A percentile compares a stretch with the other conserved stretches of the same genome.
These are phyloP conservation scores for Sclerotinia borealis DNA, from an alignment of 2,329 filamentous ascomycete species.

Conservation along the genomic window DNA sequence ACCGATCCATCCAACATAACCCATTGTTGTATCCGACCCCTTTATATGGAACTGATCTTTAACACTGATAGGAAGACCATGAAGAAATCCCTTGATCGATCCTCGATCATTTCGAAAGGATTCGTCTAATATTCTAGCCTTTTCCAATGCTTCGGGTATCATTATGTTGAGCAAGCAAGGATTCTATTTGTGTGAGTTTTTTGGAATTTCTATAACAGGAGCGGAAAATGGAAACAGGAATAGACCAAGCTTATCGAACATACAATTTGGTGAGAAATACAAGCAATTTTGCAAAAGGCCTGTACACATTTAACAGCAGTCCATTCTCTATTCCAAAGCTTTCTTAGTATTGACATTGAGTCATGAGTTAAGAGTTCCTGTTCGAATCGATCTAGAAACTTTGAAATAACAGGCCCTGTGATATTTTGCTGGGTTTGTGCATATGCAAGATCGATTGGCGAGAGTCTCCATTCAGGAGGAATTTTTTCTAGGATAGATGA, in stretches of 20 bases:
- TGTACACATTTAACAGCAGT: slow-evolving; percentile 45
- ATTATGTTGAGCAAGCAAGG: slow-evolving; percentile 44
- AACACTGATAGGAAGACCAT: slow-evolving; percentile 36
- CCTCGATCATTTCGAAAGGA: slow-evolving; percentile 26
- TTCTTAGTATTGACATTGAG: slow-evolving; percentile 45
- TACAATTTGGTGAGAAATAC: slow-evolving; percentile 48
- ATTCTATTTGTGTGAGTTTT: slow-evolving; percentile 34
- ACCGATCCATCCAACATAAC: slow-evolving; percentile 45
- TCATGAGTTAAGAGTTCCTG: slow-evolving; percentile 50
- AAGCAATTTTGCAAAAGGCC: slow-evolving; percentile 47
- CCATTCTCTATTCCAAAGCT: slow-evolving; percentile 46
- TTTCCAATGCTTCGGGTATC: slow-evolving; percentile 33
- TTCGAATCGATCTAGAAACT: slow-evolving; percentile 11
- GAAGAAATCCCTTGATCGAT: slow-evolving; percentile 26
- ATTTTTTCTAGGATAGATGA: background rate
- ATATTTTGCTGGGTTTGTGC: background rate
- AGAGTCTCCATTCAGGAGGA: slow-evolving; percentile 1
- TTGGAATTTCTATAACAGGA: slow-evolving; percentile 19
- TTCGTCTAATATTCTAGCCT: slow-evolving; percentile 39
- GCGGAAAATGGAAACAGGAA: background rate
- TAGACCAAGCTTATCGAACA: background rate
- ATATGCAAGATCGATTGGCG: background rate
- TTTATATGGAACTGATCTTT: slow-evolving; percentile 32
- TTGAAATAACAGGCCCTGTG: slow-evolving; percentile 31
- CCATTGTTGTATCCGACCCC: slow-evolving; percentile 39